phyloP scores from a whole-genome alignment of 2,329 filamentous ascomycete species.

The Pseudofabraea citricarpa region DNA sequence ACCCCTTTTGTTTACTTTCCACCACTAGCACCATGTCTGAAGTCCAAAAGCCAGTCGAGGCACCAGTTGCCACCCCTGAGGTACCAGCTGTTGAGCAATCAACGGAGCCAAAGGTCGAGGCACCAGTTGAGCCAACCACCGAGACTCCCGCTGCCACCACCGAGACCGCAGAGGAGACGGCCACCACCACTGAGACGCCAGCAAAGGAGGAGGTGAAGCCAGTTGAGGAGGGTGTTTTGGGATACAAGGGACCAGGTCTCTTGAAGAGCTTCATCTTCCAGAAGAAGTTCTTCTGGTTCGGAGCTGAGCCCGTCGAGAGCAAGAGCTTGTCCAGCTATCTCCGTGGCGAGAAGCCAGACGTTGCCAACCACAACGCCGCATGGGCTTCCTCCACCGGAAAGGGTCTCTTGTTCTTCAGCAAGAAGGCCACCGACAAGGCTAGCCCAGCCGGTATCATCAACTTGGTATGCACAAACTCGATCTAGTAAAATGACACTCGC shows the following conservation, averaged over 20 bases:
- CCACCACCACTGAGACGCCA: slow-evolving; percentile 18
- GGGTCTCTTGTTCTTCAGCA: slow-evolving; percentile 84
- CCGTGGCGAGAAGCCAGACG: slow-evolving; percentile 79
- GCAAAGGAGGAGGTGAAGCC: slow-evolving; percentile 5
- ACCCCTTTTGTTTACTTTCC: slow-evolving; percentile 13
- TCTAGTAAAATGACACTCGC: slow-evolving; percentile 6
- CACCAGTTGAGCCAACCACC: slow-evolving; percentile 30
- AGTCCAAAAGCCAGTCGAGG: slow-evolving; percentile 64
- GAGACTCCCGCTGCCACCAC: slow-evolving; percentile 29
- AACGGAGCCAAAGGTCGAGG: slow-evolving; percentile 29
- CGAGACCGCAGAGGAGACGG: slow-evolving; percentile 29
- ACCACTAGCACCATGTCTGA: slow-evolving; percentile 47
- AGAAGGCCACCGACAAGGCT: slow-evolving; percentile 73
- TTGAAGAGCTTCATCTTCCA: slow-evolving; percentile 82
- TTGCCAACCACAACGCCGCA: slow-evolving; percentile 74
- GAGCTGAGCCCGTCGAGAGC: slow-evolving; percentile 65
- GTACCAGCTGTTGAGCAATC: slow-evolving; percentile 30
- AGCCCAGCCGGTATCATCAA: slow-evolving; percentile 78
- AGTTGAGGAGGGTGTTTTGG: slow-evolving; percentile 66
- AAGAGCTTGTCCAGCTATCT: slow-evolving; percentile 74
- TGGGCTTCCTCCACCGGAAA: slow-evolving; percentile 95
- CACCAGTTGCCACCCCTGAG: slow-evolving; percentile 22
- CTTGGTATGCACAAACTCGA: slow-evolving; percentile 55
- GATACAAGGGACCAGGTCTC: slow-evolving; percentile 78
- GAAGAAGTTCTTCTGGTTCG: slow-evolving; percentile 93